A percentile compares a stretch with the other conserved stretches of the same genome.
phyloP scores from a whole-genome alignment of 2,329 filamentous ascomycete genomes.

The Penicillium corylophilum region DNA sequence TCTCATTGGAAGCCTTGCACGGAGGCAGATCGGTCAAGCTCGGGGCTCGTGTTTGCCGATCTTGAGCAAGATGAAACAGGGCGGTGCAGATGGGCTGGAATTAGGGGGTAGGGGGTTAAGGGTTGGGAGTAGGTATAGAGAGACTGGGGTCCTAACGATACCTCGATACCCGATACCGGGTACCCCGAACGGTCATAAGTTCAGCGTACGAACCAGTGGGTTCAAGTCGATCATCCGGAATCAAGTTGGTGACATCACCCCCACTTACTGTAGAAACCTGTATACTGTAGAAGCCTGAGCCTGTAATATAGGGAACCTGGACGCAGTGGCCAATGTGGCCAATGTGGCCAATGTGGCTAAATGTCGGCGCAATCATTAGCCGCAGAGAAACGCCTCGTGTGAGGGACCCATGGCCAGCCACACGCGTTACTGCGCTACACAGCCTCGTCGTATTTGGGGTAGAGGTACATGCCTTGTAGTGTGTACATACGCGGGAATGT shows the following conservation, averaged over 20 bases:
- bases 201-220: background rate
- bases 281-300: background rate
- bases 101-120: no score
- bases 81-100: background rate
- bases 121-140: no score
- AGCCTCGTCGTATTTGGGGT: slow-evolving; percentile 22
- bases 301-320: background rate
- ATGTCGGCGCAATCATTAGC: background rate
- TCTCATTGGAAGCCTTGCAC: background rate
- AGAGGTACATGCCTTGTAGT: background rate
- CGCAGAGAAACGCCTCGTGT: slow-evolving; percentile 12
- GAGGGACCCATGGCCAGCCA: slow-evolving; percentile 21
- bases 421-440: slow-evolving; percentile 23
- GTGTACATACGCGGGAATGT: accelerated
- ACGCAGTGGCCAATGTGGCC: background rate
- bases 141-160: no score
- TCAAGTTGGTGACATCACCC: slow-evolving; percentile 8
- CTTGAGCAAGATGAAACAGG: background rate
- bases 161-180: no score
- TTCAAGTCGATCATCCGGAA: background rate
- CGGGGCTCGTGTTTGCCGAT: background rate
- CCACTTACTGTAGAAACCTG: background rate
- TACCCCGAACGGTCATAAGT: background rate
- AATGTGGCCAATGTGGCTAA: no score
- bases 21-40: background rate